phyloP scores from a whole-genome alignment of 2,329 filamentous ascomycete genomes.

The Cladosporium oxysporum region DNA sequence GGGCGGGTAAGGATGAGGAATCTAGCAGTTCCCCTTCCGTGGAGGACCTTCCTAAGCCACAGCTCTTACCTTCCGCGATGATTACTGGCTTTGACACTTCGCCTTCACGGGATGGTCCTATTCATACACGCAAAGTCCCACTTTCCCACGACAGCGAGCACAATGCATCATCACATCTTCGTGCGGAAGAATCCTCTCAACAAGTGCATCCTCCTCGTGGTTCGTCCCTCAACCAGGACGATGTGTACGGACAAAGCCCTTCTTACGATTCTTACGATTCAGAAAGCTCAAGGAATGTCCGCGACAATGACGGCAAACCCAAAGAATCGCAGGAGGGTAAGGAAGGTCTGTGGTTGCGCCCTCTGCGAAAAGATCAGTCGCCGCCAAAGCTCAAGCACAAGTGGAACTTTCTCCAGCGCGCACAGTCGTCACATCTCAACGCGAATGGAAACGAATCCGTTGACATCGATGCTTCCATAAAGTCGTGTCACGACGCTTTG shows the following conservation, averaged over 20 bases:
- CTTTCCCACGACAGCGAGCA: constrained; percentile 23
- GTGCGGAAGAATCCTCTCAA: neutral
- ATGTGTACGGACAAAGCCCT: neutral
- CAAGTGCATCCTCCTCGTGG: neutral
- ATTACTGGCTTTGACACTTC: neutral
- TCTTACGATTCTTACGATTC: neutral
- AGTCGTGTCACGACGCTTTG: constrained; percentile 20
- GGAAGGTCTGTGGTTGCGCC: constrained; percentile 41
- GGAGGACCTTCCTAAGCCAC: constrained; percentile 27
- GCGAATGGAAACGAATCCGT: constrained; percentile 23
- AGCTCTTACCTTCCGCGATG: constrained; percentile 36
- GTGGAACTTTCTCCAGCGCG: constrained; percentile 63
- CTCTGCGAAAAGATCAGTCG: constrained; percentile 12
- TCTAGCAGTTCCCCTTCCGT: constrained; percentile 25
- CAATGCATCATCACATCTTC: neutral
- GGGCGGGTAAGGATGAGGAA: constrained; percentile 3
- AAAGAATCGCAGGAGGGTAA: constrained; percentile 32
- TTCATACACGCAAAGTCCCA: neutral
- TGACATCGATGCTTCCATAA: neutral
- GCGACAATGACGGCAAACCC: neutral
- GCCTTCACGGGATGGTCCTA: neutral
- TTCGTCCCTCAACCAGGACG: neutral
- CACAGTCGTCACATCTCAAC: constrained; percentile 43
- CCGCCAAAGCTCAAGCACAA: constrained; percentile 43
- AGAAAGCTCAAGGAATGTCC: neutral